Conservation (phyloP, 768 basidiomycete genomes). For the Boletus insuetus region DNA sequence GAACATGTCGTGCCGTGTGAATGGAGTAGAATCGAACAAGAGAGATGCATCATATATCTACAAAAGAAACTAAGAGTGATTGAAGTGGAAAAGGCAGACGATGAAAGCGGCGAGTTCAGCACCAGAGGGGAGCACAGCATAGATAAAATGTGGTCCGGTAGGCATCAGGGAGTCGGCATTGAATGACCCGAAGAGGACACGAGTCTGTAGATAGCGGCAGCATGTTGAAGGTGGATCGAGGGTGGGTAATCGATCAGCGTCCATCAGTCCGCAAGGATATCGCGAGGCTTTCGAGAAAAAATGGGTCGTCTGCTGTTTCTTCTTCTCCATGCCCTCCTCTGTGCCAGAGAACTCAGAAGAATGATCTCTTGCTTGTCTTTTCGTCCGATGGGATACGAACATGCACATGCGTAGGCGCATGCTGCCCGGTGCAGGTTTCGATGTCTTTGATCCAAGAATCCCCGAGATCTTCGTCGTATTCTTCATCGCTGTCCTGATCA, state of each 20-base stretch:
- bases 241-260: constrained; percentile 10
- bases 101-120: not conserved
- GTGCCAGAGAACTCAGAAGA: constrained; percentile 48
- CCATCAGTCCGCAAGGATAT: constrained; percentile 15
- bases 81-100: not conserved
- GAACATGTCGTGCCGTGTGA: not conserved
- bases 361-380: constrained; percentile 67
- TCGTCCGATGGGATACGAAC: constrained; percentile 74
- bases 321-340: not conserved
- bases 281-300: constrained; percentile 8
- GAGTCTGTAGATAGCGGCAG: too few relatives aligned
- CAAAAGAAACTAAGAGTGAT: not conserved
- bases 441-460: constrained; percentile 88
- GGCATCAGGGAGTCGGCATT: not conserved
- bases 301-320: not conserved
- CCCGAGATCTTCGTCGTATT: constrained; percentile 71
- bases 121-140: not conserved
- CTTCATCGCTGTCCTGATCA: constrained; percentile 15
- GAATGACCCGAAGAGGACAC: too few relatives aligned
- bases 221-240: too few relatives aligned
- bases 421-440: constrained; percentile 58
- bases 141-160: not conserved
- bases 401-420: constrained; percentile 57
- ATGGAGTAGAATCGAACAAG: not conserved
- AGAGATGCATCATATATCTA: constrained; percentile 11